Conservation (phyloP, 2,329 filamentous ascomycete genomes). For the Calonectria hawksworthii region DNA sequence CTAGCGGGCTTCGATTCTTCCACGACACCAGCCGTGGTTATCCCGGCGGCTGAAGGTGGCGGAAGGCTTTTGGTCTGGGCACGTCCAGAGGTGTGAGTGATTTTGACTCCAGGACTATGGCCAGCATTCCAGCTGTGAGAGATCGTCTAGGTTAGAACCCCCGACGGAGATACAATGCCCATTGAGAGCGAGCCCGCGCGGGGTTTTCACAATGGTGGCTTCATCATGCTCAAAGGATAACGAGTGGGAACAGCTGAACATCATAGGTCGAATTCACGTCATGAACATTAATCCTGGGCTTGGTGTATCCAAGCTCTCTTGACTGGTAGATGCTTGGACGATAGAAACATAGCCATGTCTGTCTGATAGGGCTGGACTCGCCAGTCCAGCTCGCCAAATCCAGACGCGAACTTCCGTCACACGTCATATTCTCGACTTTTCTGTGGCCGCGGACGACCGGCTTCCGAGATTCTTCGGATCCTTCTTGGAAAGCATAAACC, state of each 20-base stretch:
- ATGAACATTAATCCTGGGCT: neutral
- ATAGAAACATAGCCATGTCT: neutral
- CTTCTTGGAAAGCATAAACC: slow-evolving; percentile 25
- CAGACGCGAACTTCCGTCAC: neutral
- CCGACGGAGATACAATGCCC: slow-evolving; percentile 3
- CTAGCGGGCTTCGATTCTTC: slow-evolving; percentile 32
- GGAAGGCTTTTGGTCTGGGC: slow-evolving; percentile 47
- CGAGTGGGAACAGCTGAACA: neutral
- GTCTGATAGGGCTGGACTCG: neutral
- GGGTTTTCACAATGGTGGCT: slow-evolving; percentile 2
- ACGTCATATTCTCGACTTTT: slow-evolving; percentile 3
- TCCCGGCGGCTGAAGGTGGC: slow-evolving; percentile 41
- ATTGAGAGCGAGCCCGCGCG: slow-evolving; percentile 8
- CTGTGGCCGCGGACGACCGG: neutral
- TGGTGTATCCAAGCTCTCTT: neutral
- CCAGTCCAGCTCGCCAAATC: neutral
- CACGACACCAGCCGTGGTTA: slow-evolving; percentile 33
- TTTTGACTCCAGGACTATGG: slow-evolving; percentile 27
- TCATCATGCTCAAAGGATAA: slow-evolving; percentile 13
- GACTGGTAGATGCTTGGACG: neutral
- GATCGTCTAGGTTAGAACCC: neutral
- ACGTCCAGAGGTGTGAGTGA: slow-evolving; percentile 34
- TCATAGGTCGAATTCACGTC: neutral
- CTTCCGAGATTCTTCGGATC: slow-evolving; percentile 23
- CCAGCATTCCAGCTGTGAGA: slow-evolving; percentile 42